A percentile compares a stretch with the other conserved stretches of the same genome.
phyloP scores from a whole-genome alignment of 2,329 filamentous ascomycete genomes.

The Colletotrichum abscissum region DNA sequence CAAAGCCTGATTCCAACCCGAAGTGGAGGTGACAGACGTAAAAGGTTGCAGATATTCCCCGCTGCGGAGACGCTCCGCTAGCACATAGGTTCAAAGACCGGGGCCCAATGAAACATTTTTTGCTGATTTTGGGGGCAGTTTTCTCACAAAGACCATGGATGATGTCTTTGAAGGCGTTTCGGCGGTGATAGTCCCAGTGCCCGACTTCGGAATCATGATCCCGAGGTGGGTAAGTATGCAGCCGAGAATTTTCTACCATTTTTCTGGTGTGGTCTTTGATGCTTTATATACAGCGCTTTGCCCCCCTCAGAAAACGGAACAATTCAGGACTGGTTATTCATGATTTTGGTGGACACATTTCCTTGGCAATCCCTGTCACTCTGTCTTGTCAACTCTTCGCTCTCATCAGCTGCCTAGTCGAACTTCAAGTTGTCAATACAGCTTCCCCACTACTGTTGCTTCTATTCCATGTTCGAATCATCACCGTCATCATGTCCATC shows the following conservation, averaged over 20 bases:
- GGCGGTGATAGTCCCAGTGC: neutral
- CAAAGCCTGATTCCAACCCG: constrained; percentile 30
- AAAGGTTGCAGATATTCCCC: constrained; percentile 23
- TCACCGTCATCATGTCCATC: neutral
- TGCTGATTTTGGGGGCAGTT: neutral
- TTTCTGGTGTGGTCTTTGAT: neutral
- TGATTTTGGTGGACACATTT: constrained; percentile 1
- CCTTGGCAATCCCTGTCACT: constrained; percentile 2
- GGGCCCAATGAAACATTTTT: constrained; percentile 11
- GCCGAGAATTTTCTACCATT: neutral
- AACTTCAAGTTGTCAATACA: constrained; percentile 11
- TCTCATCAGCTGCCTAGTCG: constrained; percentile 13
- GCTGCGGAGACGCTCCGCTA: constrained; percentile 29
- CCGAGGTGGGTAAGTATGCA: constrained; percentile 18
- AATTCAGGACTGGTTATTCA: neutral
- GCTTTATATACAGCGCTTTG: constrained; percentile 17
- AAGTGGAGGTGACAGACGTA: constrained; percentile 28
- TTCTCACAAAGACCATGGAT: neutral
- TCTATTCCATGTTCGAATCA: constrained; percentile 2
- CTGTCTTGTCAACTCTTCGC: neutral
- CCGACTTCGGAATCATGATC: constrained; percentile 24
- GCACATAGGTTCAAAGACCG: neutral
- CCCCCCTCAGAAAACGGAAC: neutral
- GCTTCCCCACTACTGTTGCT: neutral
- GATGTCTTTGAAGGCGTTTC: constrained; percentile 10